These are phyloP conservation scores for Eutypella sp. DNA, from an alignment of 2,329 filamentous ascomycete genomes.

Conservation along the genomic window DNA sequence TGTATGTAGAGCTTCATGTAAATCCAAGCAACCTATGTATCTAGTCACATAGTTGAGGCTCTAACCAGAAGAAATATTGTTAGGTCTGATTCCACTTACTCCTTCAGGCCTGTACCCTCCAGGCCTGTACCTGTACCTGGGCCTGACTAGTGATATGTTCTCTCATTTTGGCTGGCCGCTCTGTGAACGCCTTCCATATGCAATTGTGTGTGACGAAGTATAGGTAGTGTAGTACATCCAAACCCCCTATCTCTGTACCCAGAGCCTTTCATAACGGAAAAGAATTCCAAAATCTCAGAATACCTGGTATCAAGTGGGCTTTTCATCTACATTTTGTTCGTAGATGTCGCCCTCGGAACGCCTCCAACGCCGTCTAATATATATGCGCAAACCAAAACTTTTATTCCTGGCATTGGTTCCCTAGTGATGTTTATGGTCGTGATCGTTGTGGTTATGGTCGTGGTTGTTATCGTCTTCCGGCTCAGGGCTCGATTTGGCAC, in stretches of 20 bases:
- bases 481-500: conserved; percentile 52
- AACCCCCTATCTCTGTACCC: neutral
- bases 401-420: conserved; percentile 5
- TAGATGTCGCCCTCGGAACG: too few species aligned
- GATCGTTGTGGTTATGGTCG: conserved; percentile 39
- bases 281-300: neutral
- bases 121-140: too few species aligned
- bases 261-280: neutral
- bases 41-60: too few species aligned
- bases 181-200: neutral
- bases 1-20: too few species aligned
- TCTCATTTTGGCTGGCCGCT: neutral
- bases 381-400: neutral
- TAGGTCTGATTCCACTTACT: too few species aligned
- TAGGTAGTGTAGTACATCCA: neutral
- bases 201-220: neutral
- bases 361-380: too few species aligned
- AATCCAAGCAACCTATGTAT: too few species aligned
- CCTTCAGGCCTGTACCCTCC: too few species aligned
- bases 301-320: neutral
- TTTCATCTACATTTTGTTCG: too few species aligned
- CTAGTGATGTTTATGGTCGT: conserved; percentile 25
- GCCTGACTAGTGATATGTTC: too few species aligned
- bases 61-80: too few species aligned
- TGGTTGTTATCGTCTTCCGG: conserved; percentile 49